Base-by-base conservation (phyloP, 2,329 filamentous ascomycete species). In the Polytolypa hystricis region DNA sequence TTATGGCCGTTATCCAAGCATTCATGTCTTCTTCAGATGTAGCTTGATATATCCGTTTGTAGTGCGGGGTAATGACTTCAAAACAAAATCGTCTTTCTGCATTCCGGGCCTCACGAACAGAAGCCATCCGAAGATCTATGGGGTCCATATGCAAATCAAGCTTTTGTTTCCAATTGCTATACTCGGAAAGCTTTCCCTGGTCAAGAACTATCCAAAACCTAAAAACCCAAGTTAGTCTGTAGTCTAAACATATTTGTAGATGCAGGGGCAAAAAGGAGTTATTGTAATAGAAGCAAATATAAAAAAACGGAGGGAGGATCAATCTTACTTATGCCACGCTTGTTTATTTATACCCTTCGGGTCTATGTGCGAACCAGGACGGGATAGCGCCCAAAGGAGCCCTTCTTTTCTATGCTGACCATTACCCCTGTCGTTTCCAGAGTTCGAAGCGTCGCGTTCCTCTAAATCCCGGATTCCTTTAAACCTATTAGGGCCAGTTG, bases 181-280 rank as follows among this genome's bases (percentile, higher is more conserved):
- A 98, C 55, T 98, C 91, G 1, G 89, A 95, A 11, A 98, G 71
- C 56, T 91, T 94, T 16, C 91, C 91, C 60, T 94, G 87, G 56
- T 96, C 93, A 30, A 98, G 70, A 2, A 98, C 91, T 45, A 98
- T 93, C 91, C 91, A 98, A 62, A 96, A 98, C 55, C 86, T 93
- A 49, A 9, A 17, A 12, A 14, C 30, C 26, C 20, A 35, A 43
- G 31, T 46, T 28, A 27, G 28, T 42, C 27, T 29, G 30, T 29
- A 15, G 16, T 20, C 27, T n/a, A n/a, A n/a, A n/a, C n/a, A n/a
- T n/a, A n/a, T n/a, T n/a, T n/a, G n/a, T n/a, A n/a, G n/a, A n/a
- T n/a, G n/a, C n/a, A n/a, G n/a, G 23, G 21, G 21, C 7, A 25
- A 7, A 25, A 25, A 25, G 7, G 21, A 25, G 21, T 7, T 25